A percentile compares a stretch with the other conserved stretches of the same genome.
Conservation (phyloP, 345 rosid genomes). For the Microcos paniculata region DNA sequence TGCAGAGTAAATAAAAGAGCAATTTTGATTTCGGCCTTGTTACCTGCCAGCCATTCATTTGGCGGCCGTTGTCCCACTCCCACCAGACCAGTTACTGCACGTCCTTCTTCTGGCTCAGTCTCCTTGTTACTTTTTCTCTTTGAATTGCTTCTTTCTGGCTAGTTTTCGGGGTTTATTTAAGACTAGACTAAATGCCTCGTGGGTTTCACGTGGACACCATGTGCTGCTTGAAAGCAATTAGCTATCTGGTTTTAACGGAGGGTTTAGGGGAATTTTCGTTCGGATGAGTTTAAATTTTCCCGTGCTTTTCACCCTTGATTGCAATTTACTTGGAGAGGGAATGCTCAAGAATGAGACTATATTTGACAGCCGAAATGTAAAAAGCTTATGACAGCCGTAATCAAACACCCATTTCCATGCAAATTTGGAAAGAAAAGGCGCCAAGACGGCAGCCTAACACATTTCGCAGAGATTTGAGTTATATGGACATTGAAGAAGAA, state of each 20-base stretch:
- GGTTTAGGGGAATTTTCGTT: neutral
- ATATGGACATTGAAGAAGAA: neutral
- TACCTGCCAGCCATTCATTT: neutral
- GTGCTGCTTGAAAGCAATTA: neutral
- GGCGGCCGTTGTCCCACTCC: conserved; percentile 29
- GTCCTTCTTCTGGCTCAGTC: neutral
- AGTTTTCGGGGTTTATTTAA: neutral
- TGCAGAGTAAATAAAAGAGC: too few species aligned
- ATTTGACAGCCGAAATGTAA: neutral
- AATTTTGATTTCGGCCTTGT: conserved; percentile 7
- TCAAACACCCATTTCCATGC: neutral
- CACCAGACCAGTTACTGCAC: conserved; percentile 13
- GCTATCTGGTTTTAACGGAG: neutral
- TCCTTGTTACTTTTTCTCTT: neutral
- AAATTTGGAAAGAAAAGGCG: neutral
- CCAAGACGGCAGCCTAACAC: neutral
- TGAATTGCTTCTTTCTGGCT: neutral
- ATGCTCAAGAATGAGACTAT: neutral
- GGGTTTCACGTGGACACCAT: conserved; percentile 8
- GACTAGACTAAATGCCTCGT: neutral
- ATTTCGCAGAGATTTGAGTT: neutral
- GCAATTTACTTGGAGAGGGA: neutral
- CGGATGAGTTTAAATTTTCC: too few species aligned
- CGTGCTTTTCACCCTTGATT: neutral
- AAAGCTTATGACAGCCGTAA: neutral